Base-by-base conservation (phyloP, 345 rosid species). In the Lepidium africanum region DNA sequence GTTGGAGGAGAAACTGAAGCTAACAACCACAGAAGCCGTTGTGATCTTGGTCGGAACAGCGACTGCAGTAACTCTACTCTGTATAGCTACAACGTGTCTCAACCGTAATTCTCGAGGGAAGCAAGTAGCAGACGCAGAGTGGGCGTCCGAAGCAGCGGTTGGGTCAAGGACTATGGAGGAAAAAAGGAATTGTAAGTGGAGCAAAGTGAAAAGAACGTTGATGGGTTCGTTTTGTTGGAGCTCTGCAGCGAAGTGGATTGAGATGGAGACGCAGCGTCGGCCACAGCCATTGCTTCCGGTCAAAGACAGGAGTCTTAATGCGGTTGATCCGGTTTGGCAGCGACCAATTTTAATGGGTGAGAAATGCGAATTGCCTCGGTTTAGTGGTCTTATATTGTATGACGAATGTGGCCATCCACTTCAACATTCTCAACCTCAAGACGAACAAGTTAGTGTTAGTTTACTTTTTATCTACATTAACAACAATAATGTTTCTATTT, bases 341-440 rank as follows among this genome's bases (percentile, higher is more conserved):
- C 77, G 93, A 55, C 96, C 96, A 6, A 88, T 86, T 38, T 76
- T 88, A n/a, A 86, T 86, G 96, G 96, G 96, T 64, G 96, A 80
- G 80, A 92, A 86, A 77, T 88, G 91, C 59, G 82, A 90, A 78
- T 80, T 87, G 4, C 96, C 96, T 0, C 81, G 84, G 69, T 84
- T 84, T 60, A 87, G 96, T 50, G 96, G 96, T 6, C 75, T 90
- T 15, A 86, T 90, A 77, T 79, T 92, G 59, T 92, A 90, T 53
- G 93, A 92, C 56, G 85, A 88, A 55, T 59, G 55, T 7, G 96
- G 96, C 5, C 78, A 42, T 37, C 78, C 63, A 6, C 84, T 86
- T 51, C 65, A 73, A 68, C 79, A 76, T 16, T 65, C 80, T 25
- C 46, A 65, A 7, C 27, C 39, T 57, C 60, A 64, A 57, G n/a